A percentile compares a stretch with the other conserved stretches of the same genome.
Evolutionary conservation across 768 basidiomycete genomes (phyloP).

Genomic region (Lenzites betulinus): DNA sequence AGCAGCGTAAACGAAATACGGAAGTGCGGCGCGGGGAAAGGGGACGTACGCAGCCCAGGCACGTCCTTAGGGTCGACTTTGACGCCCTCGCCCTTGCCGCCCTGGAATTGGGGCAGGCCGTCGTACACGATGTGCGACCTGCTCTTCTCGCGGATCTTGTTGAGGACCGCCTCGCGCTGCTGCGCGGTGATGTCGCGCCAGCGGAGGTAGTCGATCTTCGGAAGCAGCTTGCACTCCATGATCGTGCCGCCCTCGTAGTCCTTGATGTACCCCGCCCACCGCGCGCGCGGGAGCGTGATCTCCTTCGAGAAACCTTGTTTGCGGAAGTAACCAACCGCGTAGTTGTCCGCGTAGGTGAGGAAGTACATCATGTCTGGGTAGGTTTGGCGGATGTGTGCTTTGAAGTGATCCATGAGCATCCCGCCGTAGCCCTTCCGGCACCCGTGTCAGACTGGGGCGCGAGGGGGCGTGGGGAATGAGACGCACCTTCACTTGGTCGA

Average conservation of each 20-base stretch:
- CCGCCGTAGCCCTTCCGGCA: constrained; percentile 85
- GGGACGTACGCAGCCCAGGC: constrained; percentile 67
- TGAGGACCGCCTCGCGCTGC: constrained; percentile 88
- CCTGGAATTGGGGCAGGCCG: constrained; percentile 77
- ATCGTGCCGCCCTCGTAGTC: constrained; percentile 99
- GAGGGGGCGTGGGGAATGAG: neutral
- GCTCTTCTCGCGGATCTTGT: constrained; percentile 85
- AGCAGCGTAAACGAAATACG: no score
- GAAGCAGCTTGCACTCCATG: constrained; percentile 98
- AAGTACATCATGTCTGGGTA: constrained; percentile 93
- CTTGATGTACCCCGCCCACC: constrained; percentile 99
- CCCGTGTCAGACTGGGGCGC: neutral
- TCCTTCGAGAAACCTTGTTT: constrained; percentile 99
- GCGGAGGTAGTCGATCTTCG: constrained; percentile 85
- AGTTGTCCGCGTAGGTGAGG: constrained; percentile 98
- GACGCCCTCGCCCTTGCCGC: constrained; percentile 52
- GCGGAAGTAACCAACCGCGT: constrained; percentile 98
- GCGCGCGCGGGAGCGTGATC: constrained; percentile 84
- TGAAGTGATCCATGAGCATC: constrained; percentile 98
- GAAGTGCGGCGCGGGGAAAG: constrained; percentile 9
- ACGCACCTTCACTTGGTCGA: constrained; percentile 93
- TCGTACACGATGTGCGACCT: constrained; percentile 83
- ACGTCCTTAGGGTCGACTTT: constrained; percentile 74
- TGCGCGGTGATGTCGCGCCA: constrained; percentile 71
- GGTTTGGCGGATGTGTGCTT: constrained; percentile 81